Evolutionary conservation across 148 eudicot genomes (phyloP), one percentile per base, ranked within the genome.

Genomic region (Silene conica): DNA sequence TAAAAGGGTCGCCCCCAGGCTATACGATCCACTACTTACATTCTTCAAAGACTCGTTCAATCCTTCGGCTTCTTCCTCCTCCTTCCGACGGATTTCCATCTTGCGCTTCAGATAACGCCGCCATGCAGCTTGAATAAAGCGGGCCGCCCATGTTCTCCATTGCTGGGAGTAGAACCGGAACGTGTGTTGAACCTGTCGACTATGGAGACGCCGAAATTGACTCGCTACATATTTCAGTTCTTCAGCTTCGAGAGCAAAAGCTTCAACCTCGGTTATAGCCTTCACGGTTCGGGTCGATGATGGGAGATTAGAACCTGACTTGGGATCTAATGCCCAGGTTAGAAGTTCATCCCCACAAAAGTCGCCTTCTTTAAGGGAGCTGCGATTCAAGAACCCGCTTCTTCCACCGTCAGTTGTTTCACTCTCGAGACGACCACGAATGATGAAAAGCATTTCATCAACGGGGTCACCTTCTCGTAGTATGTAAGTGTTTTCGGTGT

Each of bases 381-480:
- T 84, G 1, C 88, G 89, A 77, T 92, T 92, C 79, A 88, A 87
- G 77, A 92, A 92, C 3, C 97, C 97, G 23, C 89, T 92, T 80
- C 97, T 80, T 16, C 97, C 97, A 21, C 97, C 97, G 22, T 89
- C 97, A 2, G 97, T 92, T 26, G 97, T 92, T 65, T 86, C 97
- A 69, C 94, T 89, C 84, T 89, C 94, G n/a, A 92, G 87, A 72
- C 89, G 92, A 34, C 97, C 97, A 48, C 97, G 97, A 52, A 92
- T 92, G 74, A 92, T 88, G 83, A 92, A 89, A 43, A 92, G 89
- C 97, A 92, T 92, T 82, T 92, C 97, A 59, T 91, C 97, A n/a
- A 91, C 97, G n/a, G 97, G 97, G 58, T 92, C 97, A 60, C 97
- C 97, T 83, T 92, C 97, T 52, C 97, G 85, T 15, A 92, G 92